Evolutionary conservation across 768 basidiomycete genomes (phyloP).

Genomic region (Amanita exitialis): DNA sequence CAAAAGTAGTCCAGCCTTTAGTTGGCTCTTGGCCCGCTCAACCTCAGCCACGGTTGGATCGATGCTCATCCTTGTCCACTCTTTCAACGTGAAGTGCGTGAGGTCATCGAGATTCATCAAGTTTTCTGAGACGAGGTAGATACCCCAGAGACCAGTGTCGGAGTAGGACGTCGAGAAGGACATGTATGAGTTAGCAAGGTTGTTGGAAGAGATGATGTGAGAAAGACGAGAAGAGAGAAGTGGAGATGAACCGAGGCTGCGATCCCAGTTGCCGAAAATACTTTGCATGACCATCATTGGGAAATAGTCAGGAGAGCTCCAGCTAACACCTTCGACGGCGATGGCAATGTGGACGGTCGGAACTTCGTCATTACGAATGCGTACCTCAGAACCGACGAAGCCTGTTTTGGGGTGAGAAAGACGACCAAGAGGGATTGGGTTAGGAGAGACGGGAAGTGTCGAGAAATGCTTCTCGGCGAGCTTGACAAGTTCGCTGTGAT

Average conservation of each 20-base stretch:
- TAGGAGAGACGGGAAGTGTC: constrained; percentile 74
- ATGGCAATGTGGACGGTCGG: constrained; percentile 90
- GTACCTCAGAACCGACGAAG: constrained; percentile 93
- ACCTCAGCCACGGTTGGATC: constrained; percentile 79
- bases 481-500: constrained; percentile 86
- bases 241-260: constrained; percentile 84
- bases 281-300: constrained; percentile 98
- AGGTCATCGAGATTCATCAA: constrained; percentile 88
- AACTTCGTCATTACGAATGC: constrained; percentile 86
- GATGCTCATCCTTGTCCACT: constrained; percentile 94
- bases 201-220: constrained; percentile 83
- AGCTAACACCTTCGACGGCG: constrained; percentile 95
- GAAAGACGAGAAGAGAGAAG: constrained; percentile 87
- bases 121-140: constrained; percentile 96
- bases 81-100: constrained; percentile 85
- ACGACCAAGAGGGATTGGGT: constrained; percentile 83
- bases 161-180: constrained; percentile 98
- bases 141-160: constrained; percentile 98
- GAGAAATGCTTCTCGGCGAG: constrained; percentile 94
- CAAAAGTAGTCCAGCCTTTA: constrained; percentile 89
- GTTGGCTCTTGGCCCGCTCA: constrained; percentile 96
- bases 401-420: constrained; percentile 64
- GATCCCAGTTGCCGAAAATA: constrained; percentile 99
- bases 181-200: constrained; percentile 99
- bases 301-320: constrained; percentile 98